Evolutionary conservation across 306 rosid species (phyloP).

Genomic region (Betula pendula): DNA sequence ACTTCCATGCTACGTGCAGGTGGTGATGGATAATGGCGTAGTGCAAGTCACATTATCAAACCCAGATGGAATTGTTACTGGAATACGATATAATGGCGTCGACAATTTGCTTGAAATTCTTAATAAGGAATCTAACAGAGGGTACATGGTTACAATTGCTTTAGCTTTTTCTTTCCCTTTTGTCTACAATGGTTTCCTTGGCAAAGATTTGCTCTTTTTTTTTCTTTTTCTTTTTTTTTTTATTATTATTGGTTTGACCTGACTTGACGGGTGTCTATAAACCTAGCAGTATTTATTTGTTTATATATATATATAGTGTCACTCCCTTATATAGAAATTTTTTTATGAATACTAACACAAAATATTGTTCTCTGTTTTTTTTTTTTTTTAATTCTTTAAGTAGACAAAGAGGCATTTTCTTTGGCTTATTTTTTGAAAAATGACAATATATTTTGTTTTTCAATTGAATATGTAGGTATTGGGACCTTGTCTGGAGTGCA

Average conservation of each 20-base stretch:
- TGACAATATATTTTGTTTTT: constrained; percentile 27
- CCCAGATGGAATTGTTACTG: constrained; percentile 85
- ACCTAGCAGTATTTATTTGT: background rate
- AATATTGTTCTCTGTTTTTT: background rate
- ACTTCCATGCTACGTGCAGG: constrained; percentile 53
- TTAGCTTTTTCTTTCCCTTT: constrained; percentile 8
- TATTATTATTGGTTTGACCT: background rate
- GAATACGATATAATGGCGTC: constrained; percentile 68
- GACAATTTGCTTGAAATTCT: constrained; percentile 91
- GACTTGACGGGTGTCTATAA: background rate
- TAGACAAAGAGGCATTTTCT: background rate
- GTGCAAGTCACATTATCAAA: constrained; percentile 79
- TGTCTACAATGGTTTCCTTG: background rate
- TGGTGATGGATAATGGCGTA: constrained; percentile 92
- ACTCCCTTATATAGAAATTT: too few species aligned
- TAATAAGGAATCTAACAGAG: constrained; percentile 76
- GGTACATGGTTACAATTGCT: constrained; percentile 42
- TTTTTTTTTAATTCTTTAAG: background rate
- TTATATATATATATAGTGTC: too few species aligned
- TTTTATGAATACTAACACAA: background rate
- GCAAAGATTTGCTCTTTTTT: background rate
- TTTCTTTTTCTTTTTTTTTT: background rate
- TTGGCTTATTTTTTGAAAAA: background rate
- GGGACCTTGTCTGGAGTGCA: constrained; percentile 96
- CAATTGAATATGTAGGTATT: constrained; percentile 66